Evolutionary conservation across 345 rosid species (phyloP), one percentile per base, ranked within the genome.

Genomic region (Lepidium didymum): DNA sequence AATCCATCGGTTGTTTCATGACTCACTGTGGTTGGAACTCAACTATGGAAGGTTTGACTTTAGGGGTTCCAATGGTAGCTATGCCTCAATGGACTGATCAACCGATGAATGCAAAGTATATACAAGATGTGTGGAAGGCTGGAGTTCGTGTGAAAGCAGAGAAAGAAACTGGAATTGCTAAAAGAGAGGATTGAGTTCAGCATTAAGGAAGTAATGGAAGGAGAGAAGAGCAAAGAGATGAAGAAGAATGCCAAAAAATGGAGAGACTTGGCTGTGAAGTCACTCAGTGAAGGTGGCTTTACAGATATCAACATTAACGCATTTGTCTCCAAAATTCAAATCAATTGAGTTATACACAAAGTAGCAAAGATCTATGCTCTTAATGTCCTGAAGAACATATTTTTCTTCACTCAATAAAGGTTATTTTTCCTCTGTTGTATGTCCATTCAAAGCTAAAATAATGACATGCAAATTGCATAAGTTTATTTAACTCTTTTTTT

Each of bases 11-110:
- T 41, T 87, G 88, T 45, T 87, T 87, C 66, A 59, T 87, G 38
- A 85, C 81, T 1, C 93, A 87, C 10, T 79, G 87, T 43, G 88
- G 93, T 1, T 87, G 93, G 93, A 87, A 87, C 55, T 84, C 84
- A 3, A 84, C 86, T 0, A 63, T 84, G 9, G 85, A 84, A 75
- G 86, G 76, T 0, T 37, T 84, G 77, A 38, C 76, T 69, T 72
- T 84, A 65, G 85, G 87, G 8, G 79, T 79, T 36, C 85, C 85
- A 2, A 81, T 83, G 81, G 80, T 83, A 71, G 80, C 78, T n/a
- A 83, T 83, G 85, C 83, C 87, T 4, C 85, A 81, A 16, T 77
- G 83, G 87, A 77, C 81, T 0, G 85, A 83, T 41, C 88, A 84
- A 25, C 75, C 86, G 2, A 74, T 78, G 1, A 77, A 87, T 55